Evolutionary conservation across 768 basidiomycete genomes (phyloP).

Genomic region (Paxillus ammoniavirescens): DNA sequence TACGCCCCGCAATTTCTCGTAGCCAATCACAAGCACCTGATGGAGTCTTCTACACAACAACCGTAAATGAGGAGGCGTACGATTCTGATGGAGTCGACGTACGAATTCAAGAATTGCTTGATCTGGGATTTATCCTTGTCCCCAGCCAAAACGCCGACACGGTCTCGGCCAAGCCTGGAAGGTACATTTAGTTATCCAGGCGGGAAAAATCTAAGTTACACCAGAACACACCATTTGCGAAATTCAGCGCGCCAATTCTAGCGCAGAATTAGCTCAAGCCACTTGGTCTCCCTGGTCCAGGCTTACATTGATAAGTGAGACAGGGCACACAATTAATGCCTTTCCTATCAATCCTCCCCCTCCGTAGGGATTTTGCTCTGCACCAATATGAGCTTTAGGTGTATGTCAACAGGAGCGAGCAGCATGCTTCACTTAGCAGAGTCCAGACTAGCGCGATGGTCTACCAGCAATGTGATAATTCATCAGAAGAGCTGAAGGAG

Average conservation of each 20-base stretch:
- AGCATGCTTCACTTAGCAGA: conserved; percentile 64
- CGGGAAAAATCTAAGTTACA: not conserved
- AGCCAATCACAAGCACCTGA: conserved; percentile 91
- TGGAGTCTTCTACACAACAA: conserved; percentile 54
- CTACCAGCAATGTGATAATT: conserved; percentile 24
- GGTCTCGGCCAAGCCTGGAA: conserved; percentile 53
- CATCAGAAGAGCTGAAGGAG: not conserved
- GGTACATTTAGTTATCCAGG: not conserved
- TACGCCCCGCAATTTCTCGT: conserved; percentile 83
- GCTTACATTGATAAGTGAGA: conserved; percentile 78
- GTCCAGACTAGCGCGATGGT: conserved; percentile 95
- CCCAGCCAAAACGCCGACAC: conserved; percentile 56
- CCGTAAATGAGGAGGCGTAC: not conserved
- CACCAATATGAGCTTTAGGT: not conserved
- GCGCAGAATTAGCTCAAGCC: not conserved
- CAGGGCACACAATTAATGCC: conserved; percentile 91
- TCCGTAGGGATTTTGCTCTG: conserved; percentile 84
- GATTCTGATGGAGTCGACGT: conserved; percentile 23
- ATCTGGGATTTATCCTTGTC: conserved; percentile 56
- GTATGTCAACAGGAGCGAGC: not conserved
- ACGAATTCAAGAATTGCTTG: conserved; percentile 76
- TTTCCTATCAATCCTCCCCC: conserved; percentile 65
- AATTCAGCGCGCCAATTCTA: conserved; percentile 97
- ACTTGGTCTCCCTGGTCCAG: not conserved
- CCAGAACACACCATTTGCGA: conserved; percentile 76